Base-by-base conservation (phyloP, 139 green algal genomes). In the Picochlorum costavermella region DNA sequence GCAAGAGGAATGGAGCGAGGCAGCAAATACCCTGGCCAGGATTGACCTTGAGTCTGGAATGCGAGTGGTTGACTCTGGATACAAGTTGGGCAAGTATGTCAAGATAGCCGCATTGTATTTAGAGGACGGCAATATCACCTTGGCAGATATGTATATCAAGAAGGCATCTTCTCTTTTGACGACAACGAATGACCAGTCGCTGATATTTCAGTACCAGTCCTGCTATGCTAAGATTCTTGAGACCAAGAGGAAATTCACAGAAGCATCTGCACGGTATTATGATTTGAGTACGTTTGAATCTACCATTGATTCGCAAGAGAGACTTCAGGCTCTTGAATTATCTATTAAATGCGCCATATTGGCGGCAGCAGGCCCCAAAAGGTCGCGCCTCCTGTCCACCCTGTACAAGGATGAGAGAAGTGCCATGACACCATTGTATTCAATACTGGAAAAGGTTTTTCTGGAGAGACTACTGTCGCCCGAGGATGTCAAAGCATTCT, bases 161-260 rank as follows among this genome's bases (percentile, higher is more conserved):
- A 96, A 92, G 68, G 90, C 92, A 0, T 81, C 82, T 11, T 83
- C 82, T 45, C 77, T 96, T 11, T 83, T 98, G 13, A 69, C 71
- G 1, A 49, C 23, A 30, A 83, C 74, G 74, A 90, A 92, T 62
- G 75, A 95, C 37, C 65, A 87, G 20, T 83, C 65, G 20, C 74
- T 98, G 61, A 81, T 92, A 75, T 83, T 97, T 70, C 86, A 96
- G 79, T 98, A 98, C 84, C 96, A 94, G 77, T 83, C 75, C 23
- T 96, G 90, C 81, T 96, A 97, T 65, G 93, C 92, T 2, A 82
- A 90, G 65, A 91, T 98, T 53, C 77, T 97, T 33, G 93, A 98
- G 72, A 76, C 83, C 61, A 98, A 98, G 78, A 73, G 94, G 16
- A 84, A 83, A 56, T 98, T 96, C 72, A 70, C 95, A 48, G 89